Evolutionary conservation across 768 basidiomycete genomes (phyloP), one percentile per base, ranked within the genome.

Genomic region (Tulasnella sp.): DNA sequence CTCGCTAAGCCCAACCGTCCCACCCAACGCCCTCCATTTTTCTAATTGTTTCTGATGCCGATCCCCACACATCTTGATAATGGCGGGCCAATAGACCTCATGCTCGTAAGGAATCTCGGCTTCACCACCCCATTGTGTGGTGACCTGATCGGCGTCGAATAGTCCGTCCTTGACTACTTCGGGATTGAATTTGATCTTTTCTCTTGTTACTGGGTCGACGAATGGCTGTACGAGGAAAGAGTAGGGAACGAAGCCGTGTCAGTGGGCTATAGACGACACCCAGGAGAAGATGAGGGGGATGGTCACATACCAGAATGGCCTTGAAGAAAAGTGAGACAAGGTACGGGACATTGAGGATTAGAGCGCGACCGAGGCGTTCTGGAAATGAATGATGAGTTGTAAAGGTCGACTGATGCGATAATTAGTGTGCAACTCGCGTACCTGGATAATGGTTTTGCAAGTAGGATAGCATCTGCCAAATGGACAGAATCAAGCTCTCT

Each of bases 321-420:
- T 84, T 88, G 76, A 81, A 85, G 72, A 91, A 90, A 0, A 80
- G 75, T 58, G 79, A 80, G 52, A 91, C 68, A 51, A 88, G 68
- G 74, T 82, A 91, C 3, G 91, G 90, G n/a, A 92, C 77, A 65
- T 92, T 87, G 61, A 84, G 75, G 66, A 91, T 80, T 44, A 89
- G 70, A 0, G 88, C 79, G 27, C 70, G 69, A 24, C 88, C 89
- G 32, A 95, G 81, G 3, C 92, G 82, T 69, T 95, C 92, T 59
- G 29, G 9, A 58, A 64, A 65, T 44, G 68, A 69, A 52, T 69
- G 34, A 38, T 15, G 34, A 38, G 34, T 38, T 38, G 34, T 5
- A 7, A 38, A 7, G 34, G 34, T 38, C 15, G 34, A 7, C 34
- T 38, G 5, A n/a, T n/a, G n/a, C n/a, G 9, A 1, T 7, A 24